phyloP scores from a whole-genome alignment of 208 protist species.

The Novymonas esmeraldas region DNA sequence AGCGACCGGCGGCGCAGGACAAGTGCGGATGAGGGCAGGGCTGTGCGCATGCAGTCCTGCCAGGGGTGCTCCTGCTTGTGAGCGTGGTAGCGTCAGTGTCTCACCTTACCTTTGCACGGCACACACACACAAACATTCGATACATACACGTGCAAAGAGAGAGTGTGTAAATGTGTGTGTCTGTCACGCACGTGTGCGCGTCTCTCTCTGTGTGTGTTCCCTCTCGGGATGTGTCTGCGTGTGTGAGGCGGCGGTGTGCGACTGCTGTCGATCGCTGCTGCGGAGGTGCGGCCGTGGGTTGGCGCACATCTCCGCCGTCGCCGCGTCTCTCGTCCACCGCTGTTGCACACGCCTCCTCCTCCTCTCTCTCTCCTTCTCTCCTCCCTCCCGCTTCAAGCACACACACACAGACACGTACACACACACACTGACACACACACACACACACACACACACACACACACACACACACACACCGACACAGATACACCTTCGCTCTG shows the following conservation, averaged over 20 bases:
- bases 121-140: neutral
- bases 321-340: constrained; percentile 9
- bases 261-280: no score
- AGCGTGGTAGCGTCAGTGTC: neutral
- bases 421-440: neutral
- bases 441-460: neutral
- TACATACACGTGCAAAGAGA: no score
- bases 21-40: neutral
- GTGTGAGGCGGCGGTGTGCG: no score
- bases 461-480: neutral
- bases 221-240: neutral
- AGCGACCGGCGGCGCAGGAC: neutral
- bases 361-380: neutral
- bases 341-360: neutral
- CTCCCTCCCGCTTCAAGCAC: no score
- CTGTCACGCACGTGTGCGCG: neutral
- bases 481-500: constrained; percentile 1
- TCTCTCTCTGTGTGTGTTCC: neutral
- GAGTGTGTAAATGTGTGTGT: neutral
- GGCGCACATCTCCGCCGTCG: neutral
- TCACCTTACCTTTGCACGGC: neutral
- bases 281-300: no score
- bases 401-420: neutral
- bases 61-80: constrained; percentile 21
- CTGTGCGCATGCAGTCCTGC: constrained; percentile 21